Evolutionary conservation across 176 grass and related monocot genomes (phyloP), one percentile per base, ranked within the genome.

Genomic region (Zea luxurians): DNA sequence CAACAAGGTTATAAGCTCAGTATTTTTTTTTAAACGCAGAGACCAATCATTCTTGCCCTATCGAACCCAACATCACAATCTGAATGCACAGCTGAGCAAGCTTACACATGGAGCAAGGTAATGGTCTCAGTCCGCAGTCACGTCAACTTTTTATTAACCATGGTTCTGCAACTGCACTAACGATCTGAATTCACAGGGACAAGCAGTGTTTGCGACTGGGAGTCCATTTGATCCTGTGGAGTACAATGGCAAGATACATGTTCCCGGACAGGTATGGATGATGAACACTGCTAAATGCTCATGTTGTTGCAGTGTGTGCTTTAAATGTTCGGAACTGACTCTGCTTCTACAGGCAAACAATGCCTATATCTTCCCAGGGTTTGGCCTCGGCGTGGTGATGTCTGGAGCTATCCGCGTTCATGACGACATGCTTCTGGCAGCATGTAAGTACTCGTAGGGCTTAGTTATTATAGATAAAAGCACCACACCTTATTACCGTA

Each of bases 31-130:
- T 66, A 48, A 45, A 74, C 46, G 75, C 69, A 94, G 95, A 94
- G 83, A 66, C 95, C 89, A 44, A 43, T 94, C 60, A 98, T 94
- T 88, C 87, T 98, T 70, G 80, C 95, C 27, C 71, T 98, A 49
- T 98, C 95, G 53, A 98, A 98, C 48, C 95, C 91, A 9, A 98
- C 91, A 0, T 89, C 91, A 1, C 89, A 98, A 65, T 89, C 91
- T 17, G 91, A 98, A 49, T 98, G 95, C 70, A 98, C 87, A 44
- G 91, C 95, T 52, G 91, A 94, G 79, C 91, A 94, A 92, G 95
- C 95, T 69, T 94, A 98, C 69, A 90, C 95, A 78, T 98, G 95
- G 95, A 94, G 87, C 80, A 92, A 98, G 95, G 95, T 90, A 88
- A 91, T 79, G 2, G 34, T 86, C 77, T 78, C 21, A 70, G 17